phyloP scores from a whole-genome alignment of 2,329 filamentous ascomycete genomes.

The Endothia cerciana region DNA sequence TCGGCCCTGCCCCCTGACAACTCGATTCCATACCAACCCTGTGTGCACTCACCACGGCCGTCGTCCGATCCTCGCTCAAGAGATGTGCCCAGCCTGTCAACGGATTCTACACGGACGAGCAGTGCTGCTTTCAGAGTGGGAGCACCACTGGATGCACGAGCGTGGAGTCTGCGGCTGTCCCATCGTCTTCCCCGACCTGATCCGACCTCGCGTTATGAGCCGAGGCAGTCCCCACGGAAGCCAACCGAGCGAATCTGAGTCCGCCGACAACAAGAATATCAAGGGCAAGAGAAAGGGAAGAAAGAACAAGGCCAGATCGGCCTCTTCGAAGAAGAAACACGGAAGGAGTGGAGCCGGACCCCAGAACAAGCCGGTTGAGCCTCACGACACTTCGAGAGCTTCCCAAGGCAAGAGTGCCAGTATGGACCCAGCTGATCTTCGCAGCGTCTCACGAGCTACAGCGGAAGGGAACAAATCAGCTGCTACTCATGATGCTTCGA shows the following conservation, averaged over 20 bases:
- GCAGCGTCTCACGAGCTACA: too few species aligned
- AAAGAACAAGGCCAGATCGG: background rate
- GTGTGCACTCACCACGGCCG: slow-evolving; percentile 38
- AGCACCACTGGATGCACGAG: slow-evolving; percentile 50
- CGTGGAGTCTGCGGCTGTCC: slow-evolving; percentile 47
- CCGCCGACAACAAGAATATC: background rate
- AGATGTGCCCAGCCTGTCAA: slow-evolving; percentile 45
- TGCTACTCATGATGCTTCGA: background rate
- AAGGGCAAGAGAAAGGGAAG: background rate
- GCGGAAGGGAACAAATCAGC: background rate
- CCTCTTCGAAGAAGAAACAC: background rate
- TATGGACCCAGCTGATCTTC: background rate
- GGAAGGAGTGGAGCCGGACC: background rate
- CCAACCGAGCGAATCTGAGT: background rate
- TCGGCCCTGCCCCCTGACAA: slow-evolving; percentile 49
- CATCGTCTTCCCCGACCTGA: slow-evolving; percentile 42
- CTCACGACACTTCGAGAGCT: too few species aligned
- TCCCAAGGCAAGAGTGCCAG: background rate
- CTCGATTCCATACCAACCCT: slow-evolving; percentile 41
- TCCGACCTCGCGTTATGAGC: slow-evolving; percentile 40
- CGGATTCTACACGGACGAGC: slow-evolving; percentile 45
- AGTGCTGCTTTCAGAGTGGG: slow-evolving; percentile 45
- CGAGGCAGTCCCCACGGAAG: background rate
- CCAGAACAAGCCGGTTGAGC: background rate
- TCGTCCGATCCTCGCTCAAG: slow-evolving; percentile 38